phyloP scores from a whole-genome alignment of 805 yeast species.

The Zygoascus tannicola region DNA sequence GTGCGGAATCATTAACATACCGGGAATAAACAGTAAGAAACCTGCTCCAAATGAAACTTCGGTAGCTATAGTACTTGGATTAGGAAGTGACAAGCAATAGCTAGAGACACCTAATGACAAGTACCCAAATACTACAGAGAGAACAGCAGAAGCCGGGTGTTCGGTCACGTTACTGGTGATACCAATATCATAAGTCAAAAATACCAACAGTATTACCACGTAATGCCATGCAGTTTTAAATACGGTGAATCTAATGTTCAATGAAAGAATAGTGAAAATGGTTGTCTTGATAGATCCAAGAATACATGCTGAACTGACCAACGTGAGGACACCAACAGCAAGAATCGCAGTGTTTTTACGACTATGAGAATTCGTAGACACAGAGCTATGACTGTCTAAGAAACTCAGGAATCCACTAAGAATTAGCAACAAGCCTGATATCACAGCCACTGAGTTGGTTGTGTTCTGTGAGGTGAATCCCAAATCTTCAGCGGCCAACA shows the following conservation, averaged over 20 bases:
- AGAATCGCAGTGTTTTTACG: constrained; percentile 13
- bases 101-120: constrained; percentile 11
- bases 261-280: constrained; percentile 16
- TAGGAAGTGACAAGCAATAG: constrained; percentile 7
- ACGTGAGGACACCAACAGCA: constrained; percentile 12
- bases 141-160: neutral
- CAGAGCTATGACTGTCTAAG: constrained; percentile 10
- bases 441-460: constrained; percentile 7
- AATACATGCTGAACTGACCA: constrained; percentile 15
- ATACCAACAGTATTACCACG: constrained; percentile 6
- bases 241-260: constrained; percentile 8
- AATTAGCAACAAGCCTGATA: constrained; percentile 19
- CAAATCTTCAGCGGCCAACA: constrained; percentile 20
- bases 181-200: constrained; percentile 14
- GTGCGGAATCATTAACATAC: constrained; percentile 8
- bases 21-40: constrained; percentile 13
- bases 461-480: constrained; percentile 4
- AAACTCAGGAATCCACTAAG: constrained; percentile 16
- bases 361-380: neutral
- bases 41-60: constrained; percentile 10
- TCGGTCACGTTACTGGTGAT: neutral
- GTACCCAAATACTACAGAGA: constrained; percentile 12
- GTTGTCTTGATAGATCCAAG: constrained; percentile 19
- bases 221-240: constrained; percentile 10
- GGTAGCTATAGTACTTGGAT: constrained; percentile 6